Evolutionary conservation across 768 basidiomycete genomes (phyloP).

Genomic region (Hydnum rufescens): DNA sequence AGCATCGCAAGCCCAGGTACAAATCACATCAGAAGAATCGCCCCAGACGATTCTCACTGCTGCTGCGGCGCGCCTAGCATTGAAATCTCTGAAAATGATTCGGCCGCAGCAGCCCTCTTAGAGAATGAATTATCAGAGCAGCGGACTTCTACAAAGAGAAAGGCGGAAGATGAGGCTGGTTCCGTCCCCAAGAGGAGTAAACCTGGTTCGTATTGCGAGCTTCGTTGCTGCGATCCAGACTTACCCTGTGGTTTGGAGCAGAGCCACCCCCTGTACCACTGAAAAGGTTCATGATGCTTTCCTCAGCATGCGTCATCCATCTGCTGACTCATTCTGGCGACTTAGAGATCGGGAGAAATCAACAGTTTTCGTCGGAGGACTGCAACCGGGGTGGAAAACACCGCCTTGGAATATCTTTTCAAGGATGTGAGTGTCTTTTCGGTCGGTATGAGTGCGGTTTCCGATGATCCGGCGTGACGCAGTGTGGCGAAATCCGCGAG

Average conservation of each 20-base stretch:
- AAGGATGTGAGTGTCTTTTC: slow-evolving; percentile 46
- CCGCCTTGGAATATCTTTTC: slow-evolving; percentile 54
- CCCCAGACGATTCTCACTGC: no score
- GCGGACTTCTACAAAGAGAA: neutral
- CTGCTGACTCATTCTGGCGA: neutral
- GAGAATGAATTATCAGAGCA: neutral
- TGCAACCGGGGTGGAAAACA: slow-evolving; percentile 39
- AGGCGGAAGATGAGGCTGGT: neutral
- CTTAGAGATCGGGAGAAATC: slow-evolving; percentile 84
- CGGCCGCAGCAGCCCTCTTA: no score
- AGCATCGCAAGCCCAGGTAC: neutral
- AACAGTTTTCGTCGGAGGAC: slow-evolving; percentile 69
- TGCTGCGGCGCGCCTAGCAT: no score
- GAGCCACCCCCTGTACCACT: neutral
- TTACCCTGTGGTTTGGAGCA: neutral
- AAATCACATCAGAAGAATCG: no score
- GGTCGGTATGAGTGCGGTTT: slow-evolving; percentile 10
- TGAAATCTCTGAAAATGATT: no score
- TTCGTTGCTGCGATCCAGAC: neutral
- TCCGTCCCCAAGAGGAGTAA: neutral
- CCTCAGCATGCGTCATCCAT: neutral
- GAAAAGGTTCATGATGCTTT: neutral
- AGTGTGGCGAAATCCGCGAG: slow-evolving; percentile 83
- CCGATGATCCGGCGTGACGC: neutral
- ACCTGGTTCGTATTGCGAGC: neutral